A percentile compares a stretch with the other conserved stretches of the same genome.
These are phyloP conservation scores for Botrytis porri DNA, from an alignment of 2,329 filamentous ascomycete species.

Conservation along the genomic window DNA sequence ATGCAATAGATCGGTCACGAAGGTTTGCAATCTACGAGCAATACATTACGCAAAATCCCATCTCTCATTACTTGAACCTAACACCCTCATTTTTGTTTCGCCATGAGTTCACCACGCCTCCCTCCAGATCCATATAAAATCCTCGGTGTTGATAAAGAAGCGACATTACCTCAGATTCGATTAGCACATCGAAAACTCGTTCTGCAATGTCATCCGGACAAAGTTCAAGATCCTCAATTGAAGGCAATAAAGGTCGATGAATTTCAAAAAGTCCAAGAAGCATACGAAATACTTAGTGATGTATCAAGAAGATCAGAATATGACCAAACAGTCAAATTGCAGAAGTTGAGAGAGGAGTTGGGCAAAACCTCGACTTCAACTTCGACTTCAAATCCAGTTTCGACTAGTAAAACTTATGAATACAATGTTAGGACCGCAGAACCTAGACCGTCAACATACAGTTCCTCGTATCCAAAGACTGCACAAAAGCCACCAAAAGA, in stretches of 20 bases:
- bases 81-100: slow-evolving; percentile 2
- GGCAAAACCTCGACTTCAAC: slow-evolving; percentile 22
- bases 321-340: slow-evolving; percentile 70
- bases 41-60: not conserved
- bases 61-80: slow-evolving; percentile 1
- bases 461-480: slow-evolving; percentile 18
- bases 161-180: slow-evolving; percentile 69
- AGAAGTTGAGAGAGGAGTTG: slow-evolving; percentile 55
- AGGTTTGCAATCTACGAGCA: slow-evolving; percentile 19
- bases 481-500: slow-evolving; percentile 21
- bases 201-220: slow-evolving; percentile 87
- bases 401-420: slow-evolving; percentile 44
- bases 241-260: slow-evolving; percentile 79
- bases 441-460: slow-evolving; percentile 39
- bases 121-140: slow-evolving; percentile 70
- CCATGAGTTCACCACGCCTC: slow-evolving; percentile 27
- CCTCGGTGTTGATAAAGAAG: slow-evolving; percentile 71
- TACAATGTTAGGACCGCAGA: slow-evolving; percentile 49
- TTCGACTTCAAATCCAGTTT: slow-evolving; percentile 33
- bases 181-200: slow-evolving; percentile 81
- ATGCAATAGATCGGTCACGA: slow-evolving; percentile 19
- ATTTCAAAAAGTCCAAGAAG: slow-evolving; percentile 89
- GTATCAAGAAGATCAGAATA: slow-evolving; percentile 70
- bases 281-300: slow-evolving; percentile 86
- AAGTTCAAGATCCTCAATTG: slow-evolving; percentile 65